Base-by-base conservation (phyloP, 768 basidiomycete genomes). In the Leccinellum rugosiceps region DNA sequence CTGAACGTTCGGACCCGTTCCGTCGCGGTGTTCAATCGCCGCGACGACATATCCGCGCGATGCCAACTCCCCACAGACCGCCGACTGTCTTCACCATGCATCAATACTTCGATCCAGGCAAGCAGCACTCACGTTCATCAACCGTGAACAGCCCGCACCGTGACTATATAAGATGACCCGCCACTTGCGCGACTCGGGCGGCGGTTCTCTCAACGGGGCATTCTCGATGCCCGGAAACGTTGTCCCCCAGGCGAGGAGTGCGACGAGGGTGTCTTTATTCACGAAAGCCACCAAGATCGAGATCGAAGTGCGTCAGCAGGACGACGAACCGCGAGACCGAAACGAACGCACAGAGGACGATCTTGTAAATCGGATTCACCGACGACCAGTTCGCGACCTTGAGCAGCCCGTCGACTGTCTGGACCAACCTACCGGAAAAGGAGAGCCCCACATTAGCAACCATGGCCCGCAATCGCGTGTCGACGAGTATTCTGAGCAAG, bases 21-120 rank as follows among this genome's bases (percentile, higher is more conserved):
- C 80, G 54, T 83, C 80, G 23, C 75, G 71, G 53, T 81, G 80
- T 56, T 82, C 80, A 23, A 82, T 58, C 3, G 75, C 75, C 11
- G 73, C 72, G 2, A 81, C 79, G 34, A 82, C 65, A 57, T 76
- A 79, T 0, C 82, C 80, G 15, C 74, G 63, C 4, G 74, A 75
- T 0, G 80, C 79, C 53, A 81, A 63, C 51, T 77, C 76, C 0
- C 78, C 74, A 52, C 77, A 80, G 61, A 77, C 69, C 25, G 78
- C 73, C 11, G 64, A 68, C 67, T 65, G 41, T 21, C 35, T 9
- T 7, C 21, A 31, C 30, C 30, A 11, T 11, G 30, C 30, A 10
- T 31, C 30, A 31, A 6, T 31, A 31, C 30, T 31, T 31, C 30
- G 30, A 31, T 31, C 30, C 30, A 31, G 10, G 11, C 30, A 31